Evolutionary conservation across 305 asterid species (phyloP).

Genomic region (Fraxinus paxiana): DNA sequence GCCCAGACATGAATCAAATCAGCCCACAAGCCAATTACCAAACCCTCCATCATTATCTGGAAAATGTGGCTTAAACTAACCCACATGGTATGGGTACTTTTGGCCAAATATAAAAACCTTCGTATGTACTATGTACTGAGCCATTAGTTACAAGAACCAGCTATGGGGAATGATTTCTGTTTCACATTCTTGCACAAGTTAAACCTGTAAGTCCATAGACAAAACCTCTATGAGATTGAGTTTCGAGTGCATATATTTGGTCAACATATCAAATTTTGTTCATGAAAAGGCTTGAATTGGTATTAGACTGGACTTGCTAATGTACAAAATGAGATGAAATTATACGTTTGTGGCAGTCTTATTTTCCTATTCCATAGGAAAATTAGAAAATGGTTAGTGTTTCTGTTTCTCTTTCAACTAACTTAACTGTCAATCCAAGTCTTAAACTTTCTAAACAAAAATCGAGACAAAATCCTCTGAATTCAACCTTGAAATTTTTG

Average conservation of each 20-base stretch:
- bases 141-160: not conserved
- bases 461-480: conserved; percentile 22
- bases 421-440: conserved; percentile 29
- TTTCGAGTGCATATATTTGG: not conserved
- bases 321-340: not conserved
- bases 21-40: not conserved
- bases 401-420: conserved; percentile 31
- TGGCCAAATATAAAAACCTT: not conserved
- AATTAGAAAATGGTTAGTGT: conserved; percentile 3
- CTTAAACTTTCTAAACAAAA: conserved; percentile 15
- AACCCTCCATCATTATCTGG: not conserved
- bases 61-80: not conserved
- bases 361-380: not conserved
- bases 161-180: not conserved
- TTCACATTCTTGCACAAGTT: not conserved
- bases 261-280: not conserved
- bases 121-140: not conserved
- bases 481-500: conserved; percentile 35
- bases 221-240: not conserved
- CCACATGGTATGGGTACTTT: not conserved
- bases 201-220: not conserved
- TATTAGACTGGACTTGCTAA: not conserved
- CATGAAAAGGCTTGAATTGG: not conserved
- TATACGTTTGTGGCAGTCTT: not conserved
- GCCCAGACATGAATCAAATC: not conserved